phyloP scores from a whole-genome alignment of 2,329 filamentous ascomycete species.

The Thielaviopsis cerberus region DNA sequence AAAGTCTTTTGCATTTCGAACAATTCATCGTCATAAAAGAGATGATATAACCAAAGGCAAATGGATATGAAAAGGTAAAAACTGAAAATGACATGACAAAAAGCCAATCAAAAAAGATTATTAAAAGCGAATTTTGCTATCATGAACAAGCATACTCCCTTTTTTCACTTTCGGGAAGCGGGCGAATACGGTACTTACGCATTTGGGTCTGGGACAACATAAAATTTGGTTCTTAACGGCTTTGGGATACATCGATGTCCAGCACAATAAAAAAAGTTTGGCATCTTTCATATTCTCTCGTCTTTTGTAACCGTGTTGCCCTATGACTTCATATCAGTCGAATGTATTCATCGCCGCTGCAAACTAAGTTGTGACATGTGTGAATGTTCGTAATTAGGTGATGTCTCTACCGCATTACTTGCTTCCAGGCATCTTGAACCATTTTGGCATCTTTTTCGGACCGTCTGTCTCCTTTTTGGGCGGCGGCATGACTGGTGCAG shows the following conservation, averaged over 20 bases:
- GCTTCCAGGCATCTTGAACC: constrained; percentile 54
- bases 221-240: neutral
- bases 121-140: neutral
- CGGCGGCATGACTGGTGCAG: constrained; percentile 13
- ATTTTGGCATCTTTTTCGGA: constrained; percentile 42
- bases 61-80: constrained; percentile 4
- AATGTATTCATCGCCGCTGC: neutral
- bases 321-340: neutral
- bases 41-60: neutral
- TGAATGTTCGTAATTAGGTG: neutral
- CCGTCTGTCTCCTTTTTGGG: constrained; percentile 20
- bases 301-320: constrained; percentile 17
- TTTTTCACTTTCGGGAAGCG: neutral
- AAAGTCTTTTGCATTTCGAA: neutral
- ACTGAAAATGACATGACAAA: constrained; percentile 12
- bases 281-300: constrained; percentile 18
- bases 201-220: neutral
- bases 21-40: neutral
- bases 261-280: constrained; percentile 11
- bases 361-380: neutral
- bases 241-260: neutral
- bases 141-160: neutral
- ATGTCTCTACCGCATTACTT: constrained; percentile 27
- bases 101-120: constrained; percentile 8
- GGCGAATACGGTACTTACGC: neutral